phyloP scores from a whole-genome alignment of 1,284 basidiomycete genomes.

The Cryptococcus hybrid region DNA sequence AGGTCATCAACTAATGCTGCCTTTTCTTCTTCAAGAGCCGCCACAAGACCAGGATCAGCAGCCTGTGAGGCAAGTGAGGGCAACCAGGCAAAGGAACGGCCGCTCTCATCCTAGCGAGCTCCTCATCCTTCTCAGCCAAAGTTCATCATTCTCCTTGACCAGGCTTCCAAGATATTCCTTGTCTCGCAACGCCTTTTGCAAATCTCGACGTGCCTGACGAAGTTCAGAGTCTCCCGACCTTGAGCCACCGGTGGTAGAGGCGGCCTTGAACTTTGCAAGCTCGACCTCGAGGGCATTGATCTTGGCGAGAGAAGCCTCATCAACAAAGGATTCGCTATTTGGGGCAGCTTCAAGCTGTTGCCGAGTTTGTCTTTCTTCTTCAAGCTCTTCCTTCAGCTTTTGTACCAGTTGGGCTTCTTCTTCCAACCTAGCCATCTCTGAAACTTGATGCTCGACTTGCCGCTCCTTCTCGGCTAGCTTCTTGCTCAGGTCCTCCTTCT shows the following conservation, averaged over 20 bases:
- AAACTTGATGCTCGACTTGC: constrained; percentile 11
- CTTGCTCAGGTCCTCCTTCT: constrained; percentile 13
- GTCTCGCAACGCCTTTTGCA: constrained; percentile 19
- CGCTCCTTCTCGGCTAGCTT: constrained; percentile 15
- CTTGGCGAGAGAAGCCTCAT: constrained; percentile 6
- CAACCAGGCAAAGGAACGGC: constrained; percentile 19
- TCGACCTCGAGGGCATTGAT: constrained; percentile 21
- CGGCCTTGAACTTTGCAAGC: constrained; percentile 9
- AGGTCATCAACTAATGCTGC: constrained; percentile 2
- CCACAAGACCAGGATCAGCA: constrained; percentile 1
- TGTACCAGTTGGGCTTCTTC: constrained; percentile 7
- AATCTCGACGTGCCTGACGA: constrained; percentile 22
- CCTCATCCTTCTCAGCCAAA: constrained; percentile 23
- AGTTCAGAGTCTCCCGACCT: constrained; percentile 8
- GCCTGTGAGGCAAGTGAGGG: constrained; percentile 5
- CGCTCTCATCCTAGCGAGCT: constrained; percentile 19
- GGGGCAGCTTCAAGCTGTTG: neutral
- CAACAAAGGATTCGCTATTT: neutral
- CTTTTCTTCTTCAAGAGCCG: constrained; percentile 10
- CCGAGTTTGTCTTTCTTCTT: constrained; percentile 8
- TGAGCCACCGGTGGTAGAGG: neutral
- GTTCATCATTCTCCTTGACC: constrained; percentile 22
- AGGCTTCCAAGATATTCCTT: constrained; percentile 20
- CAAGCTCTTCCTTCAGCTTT: constrained; percentile 17
- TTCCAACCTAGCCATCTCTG: constrained; percentile 10